Percentiles rank a stretch among this genome's conserved stretches.
These are phyloP conservation scores for Albugo laibachii DNA, from an alignment of 352 stramenopile genomes.

Conservation along the genomic window DNA sequence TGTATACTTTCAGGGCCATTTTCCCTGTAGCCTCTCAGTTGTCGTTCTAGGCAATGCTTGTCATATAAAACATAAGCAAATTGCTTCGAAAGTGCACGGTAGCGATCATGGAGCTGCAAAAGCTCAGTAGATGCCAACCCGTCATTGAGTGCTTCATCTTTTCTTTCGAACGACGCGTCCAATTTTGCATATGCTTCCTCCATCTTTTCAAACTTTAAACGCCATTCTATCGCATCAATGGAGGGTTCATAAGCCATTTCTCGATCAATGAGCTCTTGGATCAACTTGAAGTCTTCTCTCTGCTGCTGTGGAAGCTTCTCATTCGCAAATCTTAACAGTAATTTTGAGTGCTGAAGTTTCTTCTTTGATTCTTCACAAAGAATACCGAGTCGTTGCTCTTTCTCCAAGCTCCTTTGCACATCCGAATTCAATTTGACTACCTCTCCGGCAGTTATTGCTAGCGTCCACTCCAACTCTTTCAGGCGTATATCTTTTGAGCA, in stretches of 20 bases:
- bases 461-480: constrained; percentile 37
- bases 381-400: constrained; percentile 26
- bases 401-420: constrained; percentile 28
- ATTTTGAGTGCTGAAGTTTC: constrained; percentile 28
- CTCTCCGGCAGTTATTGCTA: constrained; percentile 36
- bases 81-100: constrained; percentile 26
- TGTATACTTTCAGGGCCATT: constrained; percentile 5
- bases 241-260: constrained; percentile 25
- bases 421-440: constrained; percentile 26
- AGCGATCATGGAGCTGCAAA: neutral
- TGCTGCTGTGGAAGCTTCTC: too few species aligned
- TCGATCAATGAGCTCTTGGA: neutral
- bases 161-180: constrained; percentile 28
- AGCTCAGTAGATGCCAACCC: neutral
- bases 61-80: constrained; percentile 42
- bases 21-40: constrained; percentile 10
- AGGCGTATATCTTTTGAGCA: constrained; percentile 17
- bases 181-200: constrained; percentile 7
- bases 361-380: constrained; percentile 44
- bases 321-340: constrained; percentile 21
- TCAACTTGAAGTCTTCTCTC: too few species aligned
- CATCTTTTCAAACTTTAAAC: constrained; percentile 58
- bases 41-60: constrained; percentile 50
- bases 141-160: neutral
- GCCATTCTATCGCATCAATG: constrained; percentile 59